Percentiles rank a stretch among this genome's conserved stretches.
Conservation (phyloP, 208 protist species). For the Trypanosoma lewisi region DNA sequence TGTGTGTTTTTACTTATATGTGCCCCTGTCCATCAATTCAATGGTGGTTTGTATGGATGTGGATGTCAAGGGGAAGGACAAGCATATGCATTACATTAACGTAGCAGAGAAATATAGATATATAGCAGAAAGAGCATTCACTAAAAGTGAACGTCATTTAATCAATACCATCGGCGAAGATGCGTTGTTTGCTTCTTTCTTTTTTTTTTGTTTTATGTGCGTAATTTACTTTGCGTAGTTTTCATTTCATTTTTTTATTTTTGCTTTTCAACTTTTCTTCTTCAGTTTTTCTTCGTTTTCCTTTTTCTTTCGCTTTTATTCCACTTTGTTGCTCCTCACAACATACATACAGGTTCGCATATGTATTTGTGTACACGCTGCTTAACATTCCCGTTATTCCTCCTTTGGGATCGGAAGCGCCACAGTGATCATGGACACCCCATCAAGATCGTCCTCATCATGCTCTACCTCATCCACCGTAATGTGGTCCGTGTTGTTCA, state of each 20-base stretch:
- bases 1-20: no score
- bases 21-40: no score
- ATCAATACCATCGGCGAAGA: not conserved
- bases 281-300: not conserved
- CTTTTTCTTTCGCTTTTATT: not conserved
- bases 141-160: not conserved
- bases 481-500: slow-evolving; percentile 64
- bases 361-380: not conserved
- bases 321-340: not conserved
- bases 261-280: not conserved
- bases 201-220: no score
- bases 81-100: not conserved
- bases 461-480: slow-evolving; percentile 74
- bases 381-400: slow-evolving; percentile 1
- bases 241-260: not conserved
- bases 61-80: no score
- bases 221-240: no score
- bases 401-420: slow-evolving; percentile 29
- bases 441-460: slow-evolving; percentile 79
- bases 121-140: not conserved
- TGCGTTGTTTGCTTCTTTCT: no score
- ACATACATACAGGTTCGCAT: not conserved
- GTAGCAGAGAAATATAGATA: no score
- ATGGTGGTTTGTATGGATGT: no score
- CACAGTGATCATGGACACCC: slow-evolving; percentile 65